Evolutionary conservation across 2,329 filamentous ascomycete species (phyloP), one percentile per base, ranked within the genome.

Genomic region (Cladobotryum mycophilum): DNA sequence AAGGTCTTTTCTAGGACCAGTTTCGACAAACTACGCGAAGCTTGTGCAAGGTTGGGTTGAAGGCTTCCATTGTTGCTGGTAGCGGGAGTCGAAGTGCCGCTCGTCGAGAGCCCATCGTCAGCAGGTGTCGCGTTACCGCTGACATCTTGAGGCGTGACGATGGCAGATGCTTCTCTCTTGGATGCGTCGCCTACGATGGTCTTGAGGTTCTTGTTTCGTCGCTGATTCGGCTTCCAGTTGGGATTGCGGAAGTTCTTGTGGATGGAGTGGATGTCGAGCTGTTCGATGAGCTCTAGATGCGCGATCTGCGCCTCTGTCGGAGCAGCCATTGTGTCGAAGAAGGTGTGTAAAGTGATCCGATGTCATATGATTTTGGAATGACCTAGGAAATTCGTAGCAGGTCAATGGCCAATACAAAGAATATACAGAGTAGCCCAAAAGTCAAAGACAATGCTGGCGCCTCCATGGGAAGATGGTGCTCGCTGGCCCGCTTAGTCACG

Each of bases 161-260:
- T 77, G 35, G 88, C 79, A 3, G 90, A 95, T n/a, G 89, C 89
- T 74, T 97, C 92, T 64, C 87, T 89, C 60, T 89, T 86, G 18
- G 88, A 82, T 12, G 87, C 88, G 63, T 99, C 93, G 53, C 89
- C 87, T 54, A 99, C 79, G 55, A 99, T 93, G 61, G 95, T 89
- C 71, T 97, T 97, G 70, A 97, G 85, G 70, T 96, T 97, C 76
- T 99, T 99, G 81, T 99, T 99, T 70, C 93, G 89, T 47, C 93
- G 90, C 69, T 91, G 86, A 58, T 92, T 89, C 14, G 93, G 89
- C 64, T 88, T 90, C 93, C 93, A 99, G 67, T 82, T 74, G 3
- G 86, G 76, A 66, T 90, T 96, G 68, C 92, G 91, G 76, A 96
- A 99, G 63, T 84, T 86, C 72, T 95, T 95, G 61, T 84, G 84